phyloP scores from a whole-genome alignment of 306 rosid species.

The Acacia confusa region DNA sequence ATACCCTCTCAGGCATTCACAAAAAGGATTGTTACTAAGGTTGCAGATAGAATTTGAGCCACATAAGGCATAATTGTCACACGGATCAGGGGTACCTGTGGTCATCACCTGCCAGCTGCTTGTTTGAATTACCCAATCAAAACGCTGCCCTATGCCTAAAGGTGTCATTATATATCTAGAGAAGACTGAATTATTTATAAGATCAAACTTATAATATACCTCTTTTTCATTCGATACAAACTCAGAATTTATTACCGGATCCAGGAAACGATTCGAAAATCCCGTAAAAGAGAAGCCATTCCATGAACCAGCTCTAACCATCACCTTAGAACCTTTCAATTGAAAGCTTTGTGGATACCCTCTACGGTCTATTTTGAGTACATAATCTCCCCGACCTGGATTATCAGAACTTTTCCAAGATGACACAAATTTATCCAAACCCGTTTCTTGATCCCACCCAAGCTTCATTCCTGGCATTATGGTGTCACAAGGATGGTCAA shows the following conservation, averaged over 20 bases:
- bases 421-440: slow-evolving; percentile 4
- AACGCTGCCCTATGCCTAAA: slow-evolving; percentile 27
- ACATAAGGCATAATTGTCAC: slow-evolving; percentile 17
- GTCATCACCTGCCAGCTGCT: slow-evolving; percentile 16
- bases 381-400: slow-evolving; percentile 17
- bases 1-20: slow-evolving; percentile 17
- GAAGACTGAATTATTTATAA: neutral
- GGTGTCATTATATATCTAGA: slow-evolving; percentile 14
- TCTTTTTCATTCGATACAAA: slow-evolving; percentile 19
- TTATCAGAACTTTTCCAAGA: slow-evolving; percentile 36
- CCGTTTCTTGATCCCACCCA: slow-evolving; percentile 24
- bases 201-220: neutral
- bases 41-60: slow-evolving; percentile 6
- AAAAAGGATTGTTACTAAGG: neutral
- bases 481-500: slow-evolving; percentile 30
- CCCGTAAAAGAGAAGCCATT: slow-evolving; percentile 28
- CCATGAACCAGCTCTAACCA: slow-evolving; percentile 10
- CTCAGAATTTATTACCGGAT: neutral
- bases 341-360: slow-evolving; percentile 20
- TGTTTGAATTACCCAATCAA: slow-evolving; percentile 9
- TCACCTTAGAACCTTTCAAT: neutral
- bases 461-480: slow-evolving; percentile 33
- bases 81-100: neutral
- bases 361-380: neutral
- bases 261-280: no score